A percentile compares a stretch with the other conserved stretches of the same genome.
phyloP scores from a whole-genome alignment of 2,329 filamentous ascomycete species.

The Cytospora paraplurivora region DNA sequence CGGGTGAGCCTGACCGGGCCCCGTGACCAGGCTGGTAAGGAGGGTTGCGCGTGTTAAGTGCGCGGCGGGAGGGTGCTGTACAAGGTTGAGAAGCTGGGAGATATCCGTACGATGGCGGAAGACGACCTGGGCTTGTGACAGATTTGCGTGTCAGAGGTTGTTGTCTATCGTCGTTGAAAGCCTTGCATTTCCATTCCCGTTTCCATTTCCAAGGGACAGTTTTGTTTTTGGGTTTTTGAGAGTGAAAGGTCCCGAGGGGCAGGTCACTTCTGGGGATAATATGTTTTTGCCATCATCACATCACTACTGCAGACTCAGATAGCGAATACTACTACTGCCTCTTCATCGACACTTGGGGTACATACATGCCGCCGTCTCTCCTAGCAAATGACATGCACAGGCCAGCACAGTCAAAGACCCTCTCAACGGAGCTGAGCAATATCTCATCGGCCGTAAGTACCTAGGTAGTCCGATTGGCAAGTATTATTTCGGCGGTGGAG shows the following conservation, averaged over 20 bases:
- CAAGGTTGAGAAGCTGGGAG: conserved; percentile 27
- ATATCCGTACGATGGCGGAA: neutral
- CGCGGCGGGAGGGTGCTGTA: neutral
- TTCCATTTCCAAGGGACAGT: conserved; percentile 5
- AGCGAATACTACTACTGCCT: conserved; percentile 25
- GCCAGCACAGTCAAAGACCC: too few relatives aligned
- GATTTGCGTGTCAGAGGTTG: neutral
- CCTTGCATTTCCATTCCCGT: conserved; percentile 20
- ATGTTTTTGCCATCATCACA: conserved; percentile 17
- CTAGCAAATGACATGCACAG: too few relatives aligned
- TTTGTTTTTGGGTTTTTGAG: conserved; percentile 6
- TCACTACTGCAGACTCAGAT: conserved; percentile 18
- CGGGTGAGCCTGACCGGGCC: conserved; percentile 81
- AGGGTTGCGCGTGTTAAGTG: conserved; percentile 82
- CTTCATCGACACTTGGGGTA: conserved; percentile 1
- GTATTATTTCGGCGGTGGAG: too few relatives aligned
- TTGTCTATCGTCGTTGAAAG: conserved; percentile 4
- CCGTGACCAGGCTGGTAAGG: conserved; percentile 75
- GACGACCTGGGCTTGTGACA: neutral
- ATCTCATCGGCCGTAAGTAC: too few relatives aligned
- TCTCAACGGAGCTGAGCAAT: too few relatives aligned
- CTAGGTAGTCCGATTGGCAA: too few relatives aligned
- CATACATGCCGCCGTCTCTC: too few relatives aligned
- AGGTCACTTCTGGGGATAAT: conserved; percentile 28
- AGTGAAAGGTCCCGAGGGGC: conserved; percentile 21